phyloP scores from a whole-genome alignment of 2,329 filamentous ascomycete genomes.

The Coniochaeta sp. region DNA sequence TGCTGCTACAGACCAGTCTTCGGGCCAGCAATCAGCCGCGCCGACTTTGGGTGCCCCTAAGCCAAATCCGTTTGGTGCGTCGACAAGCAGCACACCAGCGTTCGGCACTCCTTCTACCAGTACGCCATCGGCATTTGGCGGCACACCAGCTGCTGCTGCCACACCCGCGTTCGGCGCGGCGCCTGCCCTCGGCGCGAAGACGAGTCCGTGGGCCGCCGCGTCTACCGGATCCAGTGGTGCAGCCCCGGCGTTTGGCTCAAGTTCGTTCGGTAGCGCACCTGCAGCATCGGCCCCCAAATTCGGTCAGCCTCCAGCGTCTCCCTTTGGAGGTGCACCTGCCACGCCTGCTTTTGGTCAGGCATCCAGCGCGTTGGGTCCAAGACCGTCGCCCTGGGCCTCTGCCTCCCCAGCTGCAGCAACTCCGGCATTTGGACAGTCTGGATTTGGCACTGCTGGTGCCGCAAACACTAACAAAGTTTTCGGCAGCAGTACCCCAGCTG shows the following conservation, averaged over 20 bases:
- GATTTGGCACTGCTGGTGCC: slow-evolving; percentile 34
- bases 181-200: slow-evolving; percentile 40
- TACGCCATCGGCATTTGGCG: slow-evolving; percentile 32
- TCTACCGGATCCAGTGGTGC: slow-evolving; percentile 23
- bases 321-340: slow-evolving; percentile 22
- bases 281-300: slow-evolving; percentile 33
- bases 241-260: slow-evolving; percentile 15
- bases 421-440: slow-evolving; percentile 49
- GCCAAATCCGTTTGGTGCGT: slow-evolving; percentile 16
- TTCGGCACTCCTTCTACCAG: slow-evolving; percentile 17
- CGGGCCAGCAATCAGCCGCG: slow-evolving; percentile 13
- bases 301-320: slow-evolving; percentile 34
- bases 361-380: slow-evolving; percentile 24
- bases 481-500: slow-evolving; percentile 18
- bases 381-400: slow-evolving; percentile 46
- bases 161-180: slow-evolving; percentile 39
- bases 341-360: slow-evolving; percentile 45
- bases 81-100: slow-evolving; percentile 11
- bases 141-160: slow-evolving; percentile 17
- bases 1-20: slow-evolving; percentile 33
- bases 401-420: slow-evolving; percentile 24
- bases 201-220: slow-evolving; percentile 45
- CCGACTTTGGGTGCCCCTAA: slow-evolving; percentile 17
- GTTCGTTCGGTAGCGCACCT: slow-evolving; percentile 14
- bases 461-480: slow-evolving; percentile 31